phyloP scores from a whole-genome alignment of 352 stramenopile species.

The Globisporangium irregulare region DNA sequence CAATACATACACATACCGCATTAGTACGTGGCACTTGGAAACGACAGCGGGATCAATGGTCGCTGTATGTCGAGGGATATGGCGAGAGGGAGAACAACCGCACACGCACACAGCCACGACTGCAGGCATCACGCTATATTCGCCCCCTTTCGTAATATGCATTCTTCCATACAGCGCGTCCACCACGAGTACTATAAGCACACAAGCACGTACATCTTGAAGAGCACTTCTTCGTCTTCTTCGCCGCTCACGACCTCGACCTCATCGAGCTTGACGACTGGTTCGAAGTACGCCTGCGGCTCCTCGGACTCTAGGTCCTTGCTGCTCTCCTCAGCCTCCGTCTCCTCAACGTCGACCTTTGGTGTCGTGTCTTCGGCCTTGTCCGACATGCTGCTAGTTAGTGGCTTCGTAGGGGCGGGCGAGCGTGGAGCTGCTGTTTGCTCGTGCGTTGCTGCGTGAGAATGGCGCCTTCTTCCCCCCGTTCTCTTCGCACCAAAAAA shows the following conservation, averaged over 20 bases:
- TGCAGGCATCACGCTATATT: background rate
- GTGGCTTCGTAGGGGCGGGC: background rate
- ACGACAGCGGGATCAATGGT: background rate
- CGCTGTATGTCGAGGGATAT: background rate
- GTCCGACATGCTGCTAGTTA: conserved; percentile 44
- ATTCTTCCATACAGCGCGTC: background rate
- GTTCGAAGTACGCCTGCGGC: conserved; percentile 87
- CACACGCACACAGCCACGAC: background rate
- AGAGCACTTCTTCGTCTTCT: conserved; percentile 96
- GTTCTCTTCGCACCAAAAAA: conserved; percentile 9
- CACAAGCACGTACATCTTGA: conserved; percentile 71
- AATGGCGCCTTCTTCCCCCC: conserved; percentile 8
- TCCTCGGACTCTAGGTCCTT: conserved; percentile 81
- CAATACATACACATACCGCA: background rate
- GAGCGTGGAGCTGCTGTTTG: background rate
- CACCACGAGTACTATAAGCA: background rate
- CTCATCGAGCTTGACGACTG: conserved; percentile 86
- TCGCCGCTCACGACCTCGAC: conserved; percentile 97
- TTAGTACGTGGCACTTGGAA: background rate
- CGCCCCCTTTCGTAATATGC: background rate
- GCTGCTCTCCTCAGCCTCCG: conserved; percentile 37
- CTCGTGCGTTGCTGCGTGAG: conserved; percentile 9
- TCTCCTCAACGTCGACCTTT: conserved; percentile 52
- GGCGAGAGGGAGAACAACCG: background rate
- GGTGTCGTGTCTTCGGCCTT: conserved; percentile 74